Percentiles rank a stretch among this genome's conserved stretches.
Evolutionary conservation across 2,329 filamentous ascomycete species (phyloP).

Genomic region (Chrysoporthe puriensis): DNA sequence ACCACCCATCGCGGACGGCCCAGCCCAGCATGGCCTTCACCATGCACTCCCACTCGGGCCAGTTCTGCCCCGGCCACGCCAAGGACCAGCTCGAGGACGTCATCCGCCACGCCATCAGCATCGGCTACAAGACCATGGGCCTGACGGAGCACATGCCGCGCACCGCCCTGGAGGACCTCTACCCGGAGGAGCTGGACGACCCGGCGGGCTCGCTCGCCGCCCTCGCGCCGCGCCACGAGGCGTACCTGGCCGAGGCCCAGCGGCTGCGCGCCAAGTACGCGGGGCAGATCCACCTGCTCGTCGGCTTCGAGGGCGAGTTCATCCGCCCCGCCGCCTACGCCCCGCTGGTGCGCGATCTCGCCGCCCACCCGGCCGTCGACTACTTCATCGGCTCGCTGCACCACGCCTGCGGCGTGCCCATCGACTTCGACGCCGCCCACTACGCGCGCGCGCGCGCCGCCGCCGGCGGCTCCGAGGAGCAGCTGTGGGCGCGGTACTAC

Average conservation of each 20-base stretch:
- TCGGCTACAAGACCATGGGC: slow-evolving; percentile 81
- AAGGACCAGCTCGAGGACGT: slow-evolving; percentile 83
- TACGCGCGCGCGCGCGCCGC: slow-evolving; percentile 62
- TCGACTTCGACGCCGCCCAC: slow-evolving; percentile 76
- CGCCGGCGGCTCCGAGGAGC: slow-evolving; percentile 62
- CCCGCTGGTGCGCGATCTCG: slow-evolving; percentile 60
- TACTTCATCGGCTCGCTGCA: slow-evolving; percentile 94
- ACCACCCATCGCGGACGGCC: not conserved
- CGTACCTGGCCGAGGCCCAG: slow-evolving; percentile 76
- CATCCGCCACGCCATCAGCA: slow-evolving; percentile 74
- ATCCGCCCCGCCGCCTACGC: slow-evolving; percentile 68
- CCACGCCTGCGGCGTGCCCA: slow-evolving; percentile 83
- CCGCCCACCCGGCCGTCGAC: slow-evolving; percentile 69
- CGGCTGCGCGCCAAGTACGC: slow-evolving; percentile 74
- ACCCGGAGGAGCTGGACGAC: slow-evolving; percentile 79
- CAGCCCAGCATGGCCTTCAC: slow-evolving; percentile 79
- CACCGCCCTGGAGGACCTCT: slow-evolving; percentile 72
- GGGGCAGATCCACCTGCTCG: slow-evolving; percentile 72
- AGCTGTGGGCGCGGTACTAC: slow-evolving; percentile 83
- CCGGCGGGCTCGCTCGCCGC: slow-evolving; percentile 51
- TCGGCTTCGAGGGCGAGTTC: slow-evolving; percentile 94
- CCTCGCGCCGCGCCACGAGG: slow-evolving; percentile 62
- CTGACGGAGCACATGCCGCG: slow-evolving; percentile 96
- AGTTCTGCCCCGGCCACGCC: slow-evolving; percentile 93
- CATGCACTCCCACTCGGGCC: slow-evolving; percentile 96